Evolutionary conservation across 148 eudicot genomes (phyloP).

Genomic region (Rhododendron ferrugineum): DNA sequence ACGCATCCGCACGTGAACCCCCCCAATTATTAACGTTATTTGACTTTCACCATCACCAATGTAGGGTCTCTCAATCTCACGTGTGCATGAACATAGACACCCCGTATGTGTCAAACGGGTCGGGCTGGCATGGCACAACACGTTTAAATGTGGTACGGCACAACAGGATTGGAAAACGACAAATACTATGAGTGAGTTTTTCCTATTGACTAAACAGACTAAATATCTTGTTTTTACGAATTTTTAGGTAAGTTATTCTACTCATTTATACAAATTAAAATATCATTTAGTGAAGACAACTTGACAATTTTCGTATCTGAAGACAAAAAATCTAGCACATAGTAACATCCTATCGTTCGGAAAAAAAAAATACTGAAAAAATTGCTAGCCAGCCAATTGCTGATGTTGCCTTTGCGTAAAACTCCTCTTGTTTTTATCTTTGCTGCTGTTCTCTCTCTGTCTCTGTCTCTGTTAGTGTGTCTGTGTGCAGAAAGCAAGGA

Average conservation of each 20-base stretch:
- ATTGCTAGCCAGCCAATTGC: background rate
- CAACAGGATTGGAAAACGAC: no score
- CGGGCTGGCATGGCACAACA: no score
- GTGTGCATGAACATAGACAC: background rate
- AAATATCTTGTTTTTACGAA: no score
- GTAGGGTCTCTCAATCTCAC: background rate
- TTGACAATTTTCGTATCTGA: no score
- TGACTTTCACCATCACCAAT: background rate
- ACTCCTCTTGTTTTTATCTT: background rate
- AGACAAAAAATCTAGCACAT: no score
- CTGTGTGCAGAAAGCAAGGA: background rate
- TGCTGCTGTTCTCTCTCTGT: background rate
- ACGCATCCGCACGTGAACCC: background rate
- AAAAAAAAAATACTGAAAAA: no score
- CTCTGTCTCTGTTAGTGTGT: background rate
- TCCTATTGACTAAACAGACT: no score
- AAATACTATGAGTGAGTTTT: no score
- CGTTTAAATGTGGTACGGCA: no score
- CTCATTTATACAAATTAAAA: no score
- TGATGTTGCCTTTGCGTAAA: conserved; percentile 5
- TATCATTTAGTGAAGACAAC: background rate
- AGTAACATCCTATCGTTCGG: background rate
- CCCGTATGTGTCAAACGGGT: no score
- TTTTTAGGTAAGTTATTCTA: no score
- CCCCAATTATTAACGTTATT: background rate